A percentile compares a stretch with the other conserved stretches of the same genome.
Evolutionary conservation across 306 rosid species (phyloP).

Genomic region (Inga leiocalycina): DNA sequence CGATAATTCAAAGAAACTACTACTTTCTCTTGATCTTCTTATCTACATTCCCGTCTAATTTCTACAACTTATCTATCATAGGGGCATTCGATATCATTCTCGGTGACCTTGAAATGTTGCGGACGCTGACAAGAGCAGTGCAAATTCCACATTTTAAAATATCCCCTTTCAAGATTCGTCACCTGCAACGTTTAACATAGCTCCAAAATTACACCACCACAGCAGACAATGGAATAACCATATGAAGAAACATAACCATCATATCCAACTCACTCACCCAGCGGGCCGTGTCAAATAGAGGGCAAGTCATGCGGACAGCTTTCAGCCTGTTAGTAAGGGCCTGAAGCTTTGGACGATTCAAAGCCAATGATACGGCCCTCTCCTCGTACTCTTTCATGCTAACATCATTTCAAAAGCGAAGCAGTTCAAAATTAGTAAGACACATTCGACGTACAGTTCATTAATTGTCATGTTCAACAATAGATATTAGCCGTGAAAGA

Average conservation of each 20-base stretch:
- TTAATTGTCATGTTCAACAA: background rate
- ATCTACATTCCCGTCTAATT: constrained; percentile 62
- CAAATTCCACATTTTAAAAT: constrained; percentile 62
- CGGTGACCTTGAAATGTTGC: constrained; percentile 57
- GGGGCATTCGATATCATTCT: constrained; percentile 57
- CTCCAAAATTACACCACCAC: constrained; percentile 6
- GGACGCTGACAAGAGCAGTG: constrained; percentile 61
- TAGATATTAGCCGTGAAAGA: background rate
- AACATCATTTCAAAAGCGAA: constrained; percentile 13
- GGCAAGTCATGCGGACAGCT: constrained; percentile 82
- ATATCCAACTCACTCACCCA: constrained; percentile 63
- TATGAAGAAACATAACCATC: background rate
- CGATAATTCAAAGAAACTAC: constrained; percentile 21
- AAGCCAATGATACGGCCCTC: constrained; percentile 82
- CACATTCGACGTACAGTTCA: background rate
- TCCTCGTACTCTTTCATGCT: constrained; percentile 96
- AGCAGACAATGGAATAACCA: background rate
- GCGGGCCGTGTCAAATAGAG: constrained; percentile 89
- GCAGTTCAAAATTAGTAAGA: background rate
- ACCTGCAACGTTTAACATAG: constrained; percentile 41
- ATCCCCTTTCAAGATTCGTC: constrained; percentile 57
- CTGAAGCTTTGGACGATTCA: constrained; percentile 78
- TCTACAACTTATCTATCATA: constrained; percentile 50
- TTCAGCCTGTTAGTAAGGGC: constrained; percentile 79
- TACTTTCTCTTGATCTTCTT: constrained; percentile 40